phyloP scores from a whole-genome alignment of 768 basidiomycete genomes.

The Mycena pura region DNA sequence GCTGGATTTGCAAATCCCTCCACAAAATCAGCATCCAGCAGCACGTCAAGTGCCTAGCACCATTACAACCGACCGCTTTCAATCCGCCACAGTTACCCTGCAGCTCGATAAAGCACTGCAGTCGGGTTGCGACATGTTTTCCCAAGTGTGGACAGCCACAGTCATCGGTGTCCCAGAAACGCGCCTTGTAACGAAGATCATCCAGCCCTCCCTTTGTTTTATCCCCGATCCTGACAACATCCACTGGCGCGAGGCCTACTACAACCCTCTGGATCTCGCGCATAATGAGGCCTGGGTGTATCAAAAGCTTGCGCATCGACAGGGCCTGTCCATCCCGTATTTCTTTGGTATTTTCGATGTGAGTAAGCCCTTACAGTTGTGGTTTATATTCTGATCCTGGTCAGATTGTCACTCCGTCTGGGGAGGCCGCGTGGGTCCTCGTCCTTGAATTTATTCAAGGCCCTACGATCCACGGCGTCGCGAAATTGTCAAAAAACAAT shows the following conservation, averaged over 20 bases:
- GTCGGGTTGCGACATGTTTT: not conserved
- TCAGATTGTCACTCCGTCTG: conserved; percentile 11
- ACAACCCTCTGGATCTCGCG: not conserved
- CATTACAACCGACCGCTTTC: too few species aligned
- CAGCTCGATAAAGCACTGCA: not conserved
- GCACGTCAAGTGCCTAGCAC: conserved; percentile 7
- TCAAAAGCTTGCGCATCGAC: not conserved
- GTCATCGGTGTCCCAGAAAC: not conserved
- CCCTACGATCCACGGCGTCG: conserved; percentile 5
- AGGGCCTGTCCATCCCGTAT: not conserved
- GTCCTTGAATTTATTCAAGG: conserved; percentile 10
- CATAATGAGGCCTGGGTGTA: conserved; percentile 9
- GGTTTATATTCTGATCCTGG: not conserved
- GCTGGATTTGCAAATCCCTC: conserved; percentile 6
- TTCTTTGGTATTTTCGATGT: too few species aligned
- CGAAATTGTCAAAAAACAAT: conserved; percentile 1
- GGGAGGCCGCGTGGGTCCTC: conserved; percentile 7
- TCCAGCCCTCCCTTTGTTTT: not conserved
- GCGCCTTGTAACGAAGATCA: not conserved
- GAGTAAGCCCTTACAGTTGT: too few species aligned
- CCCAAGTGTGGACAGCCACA: conserved; percentile 1
- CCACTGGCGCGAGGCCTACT: not conserved
- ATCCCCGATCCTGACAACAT: not conserved
- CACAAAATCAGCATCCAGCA: conserved; percentile 1
- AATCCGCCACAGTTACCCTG: not conserved